These are phyloP conservation scores for Fusarium sp. DNA, from an alignment of 2,329 filamentous ascomycete genomes.

Conservation along the genomic window DNA sequence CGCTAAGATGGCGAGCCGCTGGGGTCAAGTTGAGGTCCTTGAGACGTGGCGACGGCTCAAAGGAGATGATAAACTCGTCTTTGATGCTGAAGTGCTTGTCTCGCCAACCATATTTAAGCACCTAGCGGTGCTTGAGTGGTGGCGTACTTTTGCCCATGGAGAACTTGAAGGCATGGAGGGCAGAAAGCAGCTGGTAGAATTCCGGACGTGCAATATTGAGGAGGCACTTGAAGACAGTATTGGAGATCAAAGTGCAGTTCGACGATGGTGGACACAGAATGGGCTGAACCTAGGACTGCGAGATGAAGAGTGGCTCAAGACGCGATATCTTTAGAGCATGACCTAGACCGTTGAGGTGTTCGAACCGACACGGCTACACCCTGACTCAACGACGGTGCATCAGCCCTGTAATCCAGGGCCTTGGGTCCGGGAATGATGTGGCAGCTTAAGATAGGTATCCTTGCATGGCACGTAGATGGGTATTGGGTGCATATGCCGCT, in stretches of 20 bases:
- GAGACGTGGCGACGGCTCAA: conserved; percentile 84
- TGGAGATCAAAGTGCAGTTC: conserved; percentile 78
- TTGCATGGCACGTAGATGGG: conserved; percentile 14
- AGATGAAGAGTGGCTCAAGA: conserved; percentile 92
- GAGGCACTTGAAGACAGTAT: conserved; percentile 93
- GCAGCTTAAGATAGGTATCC: conserved; percentile 1
- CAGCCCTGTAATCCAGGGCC: conserved; percentile 27
- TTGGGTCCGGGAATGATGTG: conserved; percentile 21
- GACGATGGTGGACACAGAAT: conserved; percentile 90
- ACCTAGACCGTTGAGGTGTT: conserved; percentile 1
- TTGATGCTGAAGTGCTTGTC: conserved; percentile 86
- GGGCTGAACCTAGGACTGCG: conserved; percentile 85
- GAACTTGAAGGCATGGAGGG: conserved; percentile 69
- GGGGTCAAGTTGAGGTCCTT: conserved; percentile 87
- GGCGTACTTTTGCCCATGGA: conserved; percentile 78
- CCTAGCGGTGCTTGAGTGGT: conserved; percentile 90
- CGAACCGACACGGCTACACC: conserved; percentile 1
- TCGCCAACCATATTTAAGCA: conserved; percentile 91
- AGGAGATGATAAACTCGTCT: conserved; percentile 76
- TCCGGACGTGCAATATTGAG: conserved; percentile 95
- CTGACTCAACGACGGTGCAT: conserved; percentile 5
- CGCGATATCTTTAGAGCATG: conserved; percentile 73
- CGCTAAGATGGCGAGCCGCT: conserved; percentile 85
- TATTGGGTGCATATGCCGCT: conserved; percentile 18
- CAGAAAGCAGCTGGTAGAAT: conserved; percentile 80